These are phyloP conservation scores for Saccharomycopsis sp. DNA, from an alignment of 805 yeast genomes.

Conservation along the genomic window DNA sequence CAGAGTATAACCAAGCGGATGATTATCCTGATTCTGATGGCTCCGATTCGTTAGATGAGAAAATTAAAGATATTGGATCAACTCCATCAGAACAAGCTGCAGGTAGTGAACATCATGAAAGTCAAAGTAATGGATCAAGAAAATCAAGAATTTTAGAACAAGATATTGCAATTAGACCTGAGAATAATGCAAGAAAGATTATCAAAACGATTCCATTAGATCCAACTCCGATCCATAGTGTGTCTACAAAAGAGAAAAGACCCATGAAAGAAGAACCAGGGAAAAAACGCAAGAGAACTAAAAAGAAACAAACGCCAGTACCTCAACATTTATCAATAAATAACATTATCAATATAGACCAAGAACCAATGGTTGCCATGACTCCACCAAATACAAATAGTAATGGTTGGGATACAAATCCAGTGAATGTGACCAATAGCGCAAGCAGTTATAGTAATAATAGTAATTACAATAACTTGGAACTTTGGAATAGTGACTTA, in stretches of 20 bases:
- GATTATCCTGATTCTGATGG: conserved; percentile 27
- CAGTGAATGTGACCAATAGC: neutral
- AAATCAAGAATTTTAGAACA: conserved; percentile 47
- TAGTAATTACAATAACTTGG: neutral
- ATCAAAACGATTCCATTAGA: conserved; percentile 76
- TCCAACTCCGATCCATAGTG: conserved; percentile 58
- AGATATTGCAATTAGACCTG: conserved; percentile 47
- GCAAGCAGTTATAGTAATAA: neutral
- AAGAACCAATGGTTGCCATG: too few relatives aligned
- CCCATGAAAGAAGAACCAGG: neutral
- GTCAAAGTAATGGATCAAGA: conserved; percentile 30
- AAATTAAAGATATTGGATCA: conserved; percentile 22
- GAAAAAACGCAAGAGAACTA: neutral
- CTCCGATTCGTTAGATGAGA: conserved; percentile 30
- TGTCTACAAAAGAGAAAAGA: neutral
- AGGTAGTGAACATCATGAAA: conserved; percentile 30
- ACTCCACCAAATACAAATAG: neutral
- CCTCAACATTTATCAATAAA: neutral
- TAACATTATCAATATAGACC: neutral
- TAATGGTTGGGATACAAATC: neutral
- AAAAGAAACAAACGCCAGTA: neutral
- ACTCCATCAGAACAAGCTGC: conserved; percentile 22
- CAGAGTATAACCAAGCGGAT: conserved; percentile 25
- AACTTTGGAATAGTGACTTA: conserved; percentile 14
- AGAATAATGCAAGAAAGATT: conserved; percentile 64